phyloP scores from a whole-genome alignment of 352 stramenopile genomes.

The Phytophthora rubi region DNA sequence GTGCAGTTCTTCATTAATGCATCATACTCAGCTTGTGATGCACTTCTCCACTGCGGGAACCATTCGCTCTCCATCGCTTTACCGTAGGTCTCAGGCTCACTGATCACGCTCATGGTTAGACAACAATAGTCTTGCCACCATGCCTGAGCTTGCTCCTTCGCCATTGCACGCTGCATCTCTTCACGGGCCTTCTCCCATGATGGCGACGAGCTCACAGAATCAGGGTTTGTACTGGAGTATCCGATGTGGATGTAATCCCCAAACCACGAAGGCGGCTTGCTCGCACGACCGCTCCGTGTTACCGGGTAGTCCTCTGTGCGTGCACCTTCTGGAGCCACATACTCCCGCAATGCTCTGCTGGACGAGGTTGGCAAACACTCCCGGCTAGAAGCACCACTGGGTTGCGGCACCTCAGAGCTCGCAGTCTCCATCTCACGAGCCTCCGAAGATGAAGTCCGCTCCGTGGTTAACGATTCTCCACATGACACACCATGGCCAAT shows the following conservation, averaged over 20 bases:
- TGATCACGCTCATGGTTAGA: conserved; percentile 1
- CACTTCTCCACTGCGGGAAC: background rate
- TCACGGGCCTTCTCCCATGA: conserved; percentile 8
- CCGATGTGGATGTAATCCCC: conserved; percentile 10
- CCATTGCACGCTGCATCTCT: conserved; percentile 8
- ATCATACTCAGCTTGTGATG: background rate
- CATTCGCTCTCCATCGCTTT: background rate
- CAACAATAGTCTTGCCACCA: conserved; percentile 17
- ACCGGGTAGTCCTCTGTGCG: conserved; percentile 6
- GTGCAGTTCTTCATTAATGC: conserved; percentile 4
- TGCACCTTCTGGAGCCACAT: conserved; percentile 3
- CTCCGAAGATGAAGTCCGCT: conserved; percentile 4
- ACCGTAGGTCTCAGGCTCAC: background rate
- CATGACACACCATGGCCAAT: background rate
- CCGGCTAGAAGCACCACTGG: background rate
- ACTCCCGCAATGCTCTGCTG: conserved; percentile 8
- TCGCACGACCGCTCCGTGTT: conserved; percentile 8
- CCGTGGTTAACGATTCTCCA: background rate
- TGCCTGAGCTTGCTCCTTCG: background rate
- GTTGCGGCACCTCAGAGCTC: conserved; percentile 6
- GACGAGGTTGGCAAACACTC: conserved; percentile 3
- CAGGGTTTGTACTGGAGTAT: background rate
- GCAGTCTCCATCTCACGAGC: conserved; percentile 5
- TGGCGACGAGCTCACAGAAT: background rate
- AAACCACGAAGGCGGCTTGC: conserved; percentile 12